These are phyloP conservation scores for Cadophora malorum DNA, from an alignment of 2,329 filamentous ascomycete species.

Conservation along the genomic window DNA sequence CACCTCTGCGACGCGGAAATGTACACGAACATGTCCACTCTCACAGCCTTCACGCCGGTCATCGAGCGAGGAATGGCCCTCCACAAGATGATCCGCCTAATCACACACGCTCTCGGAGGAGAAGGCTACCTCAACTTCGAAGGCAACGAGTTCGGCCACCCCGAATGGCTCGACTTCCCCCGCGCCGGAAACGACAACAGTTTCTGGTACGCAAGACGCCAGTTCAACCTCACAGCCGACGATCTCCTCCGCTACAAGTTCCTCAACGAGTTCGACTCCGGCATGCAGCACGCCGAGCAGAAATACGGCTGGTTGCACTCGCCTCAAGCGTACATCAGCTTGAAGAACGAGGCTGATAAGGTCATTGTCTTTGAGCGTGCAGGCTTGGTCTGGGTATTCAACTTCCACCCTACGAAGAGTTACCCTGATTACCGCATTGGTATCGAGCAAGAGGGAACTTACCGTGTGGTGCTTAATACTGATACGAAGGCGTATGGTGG, in stretches of 20 bases:
- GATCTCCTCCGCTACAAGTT: conserved; percentile 83
- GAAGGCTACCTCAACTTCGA: conserved; percentile 99
- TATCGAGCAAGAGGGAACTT: conserved; percentile 83
- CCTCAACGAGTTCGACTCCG: conserved; percentile 90
- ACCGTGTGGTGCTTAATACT: conserved; percentile 83
- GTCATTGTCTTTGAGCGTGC: conserved; percentile 94
- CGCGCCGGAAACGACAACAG: conserved; percentile 91
- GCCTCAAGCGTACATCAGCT: conserved; percentile 85
- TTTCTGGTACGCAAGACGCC: conserved; percentile 92
- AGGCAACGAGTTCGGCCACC: conserved; percentile 98
- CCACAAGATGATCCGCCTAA: conserved; percentile 96
- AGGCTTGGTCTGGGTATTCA: conserved; percentile 92
- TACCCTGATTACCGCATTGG: conserved; percentile 94
- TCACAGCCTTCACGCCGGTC: conserved; percentile 82
- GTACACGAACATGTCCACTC: conserved; percentile 95
- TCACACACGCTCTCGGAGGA: conserved; percentile 90
- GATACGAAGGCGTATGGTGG: conserved; percentile 83
- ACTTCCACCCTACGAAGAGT: conserved; percentile 86
- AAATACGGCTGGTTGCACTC: conserved; percentile 92
- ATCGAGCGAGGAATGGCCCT: conserved; percentile 91
- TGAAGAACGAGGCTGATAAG: conserved; percentile 95
- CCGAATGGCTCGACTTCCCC: conserved; percentile 98
- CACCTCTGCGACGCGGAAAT: conserved; percentile 97
- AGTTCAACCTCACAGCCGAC: conserved; percentile 93
- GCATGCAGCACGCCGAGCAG: conserved; percentile 87